Evolutionary conservation across 2,329 filamentous ascomycete genomes (phyloP).

Genomic region (Trichoderma cornu-damae): DNA sequence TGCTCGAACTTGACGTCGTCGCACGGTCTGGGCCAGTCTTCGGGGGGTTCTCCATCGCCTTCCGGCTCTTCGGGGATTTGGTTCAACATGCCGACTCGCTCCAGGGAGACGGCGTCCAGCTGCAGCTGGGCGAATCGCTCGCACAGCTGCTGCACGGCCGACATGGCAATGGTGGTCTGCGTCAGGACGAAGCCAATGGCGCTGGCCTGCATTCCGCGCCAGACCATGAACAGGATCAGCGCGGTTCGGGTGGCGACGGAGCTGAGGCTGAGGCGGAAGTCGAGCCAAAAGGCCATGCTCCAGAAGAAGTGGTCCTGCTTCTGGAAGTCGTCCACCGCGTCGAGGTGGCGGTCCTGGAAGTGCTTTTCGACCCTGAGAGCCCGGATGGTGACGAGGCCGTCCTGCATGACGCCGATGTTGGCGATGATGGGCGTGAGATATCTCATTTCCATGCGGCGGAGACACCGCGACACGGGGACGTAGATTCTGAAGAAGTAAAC

Average conservation of each 20-base stretch:
- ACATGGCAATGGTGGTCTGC: conserved; percentile 36
- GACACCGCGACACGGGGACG: conserved; percentile 74
- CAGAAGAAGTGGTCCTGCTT: conserved; percentile 97
- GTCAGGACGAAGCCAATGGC: conserved; percentile 79
- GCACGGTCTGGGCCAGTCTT: conserved; percentile 67
- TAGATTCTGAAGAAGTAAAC: conserved; percentile 70
- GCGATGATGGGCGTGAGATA: conserved; percentile 84
- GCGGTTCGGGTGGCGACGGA: conserved; percentile 69
- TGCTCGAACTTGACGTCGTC: conserved; percentile 72
- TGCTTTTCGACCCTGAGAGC: conserved; percentile 73
- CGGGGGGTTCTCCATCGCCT: conserved; percentile 63
- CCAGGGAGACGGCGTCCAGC: conserved; percentile 87
- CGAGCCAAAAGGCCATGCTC: conserved; percentile 80
- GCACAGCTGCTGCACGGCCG: conserved; percentile 54
- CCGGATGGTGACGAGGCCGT: conserved; percentile 80
- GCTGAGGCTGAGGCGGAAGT: conserved; percentile 59
- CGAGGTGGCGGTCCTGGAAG: conserved; percentile 75
- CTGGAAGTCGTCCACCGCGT: conserved; percentile 81
- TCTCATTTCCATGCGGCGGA: conserved; percentile 82
- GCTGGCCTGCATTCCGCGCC: conserved; percentile 68
- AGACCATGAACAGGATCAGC: conserved; percentile 69
- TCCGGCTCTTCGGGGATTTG: conserved; percentile 69
- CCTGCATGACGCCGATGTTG: conserved; percentile 83
- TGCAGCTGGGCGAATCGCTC: conserved; percentile 77
- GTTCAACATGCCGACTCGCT: conserved; percentile 76